Conservation (phyloP, 257 asterid genomes). For the Solanum paucissectum region DNA sequence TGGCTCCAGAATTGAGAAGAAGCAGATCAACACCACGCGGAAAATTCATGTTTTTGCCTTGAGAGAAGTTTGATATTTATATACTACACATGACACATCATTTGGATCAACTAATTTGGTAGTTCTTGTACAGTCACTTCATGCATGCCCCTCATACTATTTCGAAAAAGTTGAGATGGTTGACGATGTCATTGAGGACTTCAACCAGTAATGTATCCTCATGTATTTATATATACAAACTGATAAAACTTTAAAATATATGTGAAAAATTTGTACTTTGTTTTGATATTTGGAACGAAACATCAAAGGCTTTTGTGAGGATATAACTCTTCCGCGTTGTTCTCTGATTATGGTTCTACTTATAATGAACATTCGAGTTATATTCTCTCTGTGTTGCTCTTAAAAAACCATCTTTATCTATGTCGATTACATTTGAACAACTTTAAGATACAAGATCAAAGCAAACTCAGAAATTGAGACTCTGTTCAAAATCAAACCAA, state of each 20-base stretch:
- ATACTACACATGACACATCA: not conserved
- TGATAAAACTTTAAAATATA: not conserved
- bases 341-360: no score
- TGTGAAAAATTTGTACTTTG: not conserved
- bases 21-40: conserved; percentile 90
- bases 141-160: not conserved
- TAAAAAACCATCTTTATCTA: not conserved
- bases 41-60: conserved; percentile 39
- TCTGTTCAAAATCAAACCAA: no score
- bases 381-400: not conserved
- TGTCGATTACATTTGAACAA: not conserved
- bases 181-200: not conserved
- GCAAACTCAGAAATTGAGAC: no score
- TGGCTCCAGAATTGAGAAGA: conserved; percentile 33
- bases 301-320: not conserved
- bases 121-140: conserved; percentile 18
- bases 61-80: conserved; percentile 1
- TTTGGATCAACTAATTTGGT: not conserved
- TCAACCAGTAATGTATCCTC: not conserved
- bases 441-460: no score
- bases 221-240: not conserved
- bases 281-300: not conserved
- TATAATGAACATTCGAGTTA: not conserved
- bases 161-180: not conserved
- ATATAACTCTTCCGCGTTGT: not conserved